Base-by-base conservation (phyloP, 208 protist species). In the Wallacemonas sp. region DNA sequence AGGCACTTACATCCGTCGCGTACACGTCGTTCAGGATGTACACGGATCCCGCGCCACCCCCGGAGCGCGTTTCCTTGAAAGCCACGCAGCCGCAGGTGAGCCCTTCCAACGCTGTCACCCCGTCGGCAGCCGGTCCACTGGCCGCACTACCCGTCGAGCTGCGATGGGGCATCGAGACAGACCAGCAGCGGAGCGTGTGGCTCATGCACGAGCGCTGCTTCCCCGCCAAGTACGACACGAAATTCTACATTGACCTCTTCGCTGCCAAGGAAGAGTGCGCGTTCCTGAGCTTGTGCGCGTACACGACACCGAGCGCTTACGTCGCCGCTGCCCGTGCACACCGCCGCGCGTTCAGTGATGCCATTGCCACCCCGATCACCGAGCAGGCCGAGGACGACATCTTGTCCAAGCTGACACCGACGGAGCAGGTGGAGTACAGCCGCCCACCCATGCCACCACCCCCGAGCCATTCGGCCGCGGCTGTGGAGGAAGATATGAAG, bases 231-330 rank as follows among this genome's bases (percentile, higher is more conserved):
- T 95, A 90, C 73, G 41, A 68, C 9, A 38, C 38, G 0, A 57
- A 54, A 1, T 89, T 83, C 67, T 95, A 95, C 64, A 19, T 78
- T 13, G 81, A 65, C 69, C 57, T 89, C 22, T 41, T 87, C 39
- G 46, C 78, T 42, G 41, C 58, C 27, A 8, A 34, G 24, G 73
- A 78, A 10, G 52, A 64, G 0, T 85, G 73, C 52, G 22, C 0
- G 3, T 46, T 62, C 24, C 44, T 88, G 22, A 63, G 55, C 0
- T 29, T 94, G n/a, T 53, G 83, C 13, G 83, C 76, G 1, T 81
- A 78, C 41, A 76, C 68, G 8, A 84, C 79, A 0, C 13, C 62
- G 0, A 63, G 57, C 1, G 63, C 38, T 2, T 75, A 76, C 52
- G 15, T 22, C 21, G 37, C 27, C 36, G 55, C 55, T 6, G 27